Evolutionary conservation across 306 rosid genomes (phyloP), one percentile per base, ranked within the genome.

Genomic region (Malus fusca): DNA sequence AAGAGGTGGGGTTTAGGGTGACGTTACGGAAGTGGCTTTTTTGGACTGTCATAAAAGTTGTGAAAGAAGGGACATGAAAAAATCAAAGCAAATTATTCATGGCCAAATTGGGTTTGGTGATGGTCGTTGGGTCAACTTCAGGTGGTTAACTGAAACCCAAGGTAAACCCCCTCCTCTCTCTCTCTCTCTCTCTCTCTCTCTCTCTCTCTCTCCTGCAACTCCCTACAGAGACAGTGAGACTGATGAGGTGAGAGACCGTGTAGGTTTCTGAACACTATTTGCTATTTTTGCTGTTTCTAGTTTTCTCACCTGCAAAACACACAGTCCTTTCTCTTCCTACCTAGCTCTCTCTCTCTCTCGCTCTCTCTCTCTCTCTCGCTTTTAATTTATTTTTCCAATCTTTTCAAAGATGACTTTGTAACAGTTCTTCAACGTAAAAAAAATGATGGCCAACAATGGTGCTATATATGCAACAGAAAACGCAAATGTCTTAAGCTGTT

Each of bases 101-200:
- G 44, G 75, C 66, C 73, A 59, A 23, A 59, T 51, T 19, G 75
- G 69, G 75, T 68, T 79, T 52, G 84, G 80, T 58, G 55, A 23
- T 40, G 21, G 78, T 83, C 77, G 78, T 35, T 76, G 84, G 84
- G 89, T 87, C 96, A 75, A 76, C 73, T 64, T 91, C 86, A 89
- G 88, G 81, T 79, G 67, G 90, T 86, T 84, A 81, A 77, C 82
- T 75, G 79, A 81, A 77, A 79, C 80, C 71, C 66, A 75, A 75
- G 79, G 68, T 77, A 73, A 75, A 55, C 23, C 7, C 66, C 22
- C 37, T 3, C 55, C 64, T 26, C 76, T 42, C 67, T 58, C 12
- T 53, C 76, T 69, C 75, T 48, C 15, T 26, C 69, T 77, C 23
- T 48, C 12, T 9, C 52, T 46, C 44, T 9, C 44, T 6, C 44